Base-by-base conservation (phyloP, 208 protist genomes). In the Acanthamoeba triangularis region DNA sequence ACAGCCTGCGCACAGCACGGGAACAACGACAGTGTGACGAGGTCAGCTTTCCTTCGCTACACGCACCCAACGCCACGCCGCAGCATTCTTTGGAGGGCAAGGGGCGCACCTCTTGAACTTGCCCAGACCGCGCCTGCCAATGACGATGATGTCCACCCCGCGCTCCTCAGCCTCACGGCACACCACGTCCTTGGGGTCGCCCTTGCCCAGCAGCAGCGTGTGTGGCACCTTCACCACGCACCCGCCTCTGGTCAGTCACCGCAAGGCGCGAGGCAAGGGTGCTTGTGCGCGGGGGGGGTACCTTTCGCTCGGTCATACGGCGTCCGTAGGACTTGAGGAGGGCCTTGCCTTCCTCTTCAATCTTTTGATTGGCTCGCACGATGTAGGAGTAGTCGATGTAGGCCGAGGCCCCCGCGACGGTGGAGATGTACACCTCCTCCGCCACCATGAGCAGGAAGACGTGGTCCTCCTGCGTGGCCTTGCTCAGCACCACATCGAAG, bases 341-440 rank as follows among this genome's bases (percentile, higher is more conserved):
- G 16, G 67, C 90, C 28, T 94, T 94, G 35, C 65, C 90, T 35
- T 94, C 90, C 47, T 94, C 65, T 35, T 94, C 90, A 16, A 94
- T 82, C 69, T 82, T 94, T 28, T 94, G 65, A 63, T 94, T 94
- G 59, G 90, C 90, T 6, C 44, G 41, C 1, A 94, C 90, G 20
- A 94, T 65, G 69, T 94, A 94, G 18, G 90, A 94, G 67, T 94
- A 94, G 41, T 94, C 90, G 10, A 94, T 82, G 33, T 94, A 94
- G 65, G 90, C 90, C 14, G 65, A 76, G 18, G 90, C 90, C n/a
- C 90, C 90, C 44, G 65, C 67, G 6, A 94, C 90, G 28, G 67
- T 82, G 69, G 90, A 76, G 28, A 82, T 82, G 56, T 92, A 92
- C 25, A 94, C 90, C 47, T 94, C 90, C 47, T 94, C 90, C 14